Conservation (phyloP, 2,329 filamentous ascomycete genomes). For the Epichloe typhina region DNA sequence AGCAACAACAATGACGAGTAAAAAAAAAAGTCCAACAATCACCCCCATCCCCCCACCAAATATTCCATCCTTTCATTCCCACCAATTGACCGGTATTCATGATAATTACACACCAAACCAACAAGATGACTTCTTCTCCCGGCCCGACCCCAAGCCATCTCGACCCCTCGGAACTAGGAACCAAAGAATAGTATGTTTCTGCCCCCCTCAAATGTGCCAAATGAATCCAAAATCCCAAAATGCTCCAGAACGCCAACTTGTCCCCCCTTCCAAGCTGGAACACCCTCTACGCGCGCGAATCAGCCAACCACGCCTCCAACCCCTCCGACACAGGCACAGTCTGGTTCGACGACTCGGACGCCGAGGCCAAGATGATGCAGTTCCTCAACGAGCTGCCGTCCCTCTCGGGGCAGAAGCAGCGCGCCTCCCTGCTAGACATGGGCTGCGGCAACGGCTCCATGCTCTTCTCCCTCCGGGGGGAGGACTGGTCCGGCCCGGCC, state of each 20-base stretch:
- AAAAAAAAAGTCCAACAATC: no score
- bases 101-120: not conserved
- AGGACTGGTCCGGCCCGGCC: conserved; percentile 52
- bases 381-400: conserved; percentile 13
- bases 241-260: not conserved
- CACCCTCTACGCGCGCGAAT: conserved; percentile 55
- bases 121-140: not conserved
- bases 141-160: conserved; percentile 33
- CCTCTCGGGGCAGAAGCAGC: conserved; percentile 8
- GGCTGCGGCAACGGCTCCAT: conserved; percentile 92
- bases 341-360: conserved; percentile 92
- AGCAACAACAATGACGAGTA: no score
- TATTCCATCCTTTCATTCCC: no score
- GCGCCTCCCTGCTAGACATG: conserved; percentile 64
- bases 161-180: conserved; percentile 67
- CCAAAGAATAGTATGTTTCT: conserved; percentile 68
- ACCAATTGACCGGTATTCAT: not conserved
- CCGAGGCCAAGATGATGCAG: conserved; percentile 63
- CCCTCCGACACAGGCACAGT: conserved; percentile 73
- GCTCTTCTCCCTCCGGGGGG: conserved; percentile 64
- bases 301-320: conserved; percentile 58
- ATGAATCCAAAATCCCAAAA: not conserved
- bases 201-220: not conserved
- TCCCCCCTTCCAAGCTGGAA: conserved; percentile 50
- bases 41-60: no score